A percentile compares a stretch with the other conserved stretches of the same genome.
These are phyloP conservation scores for Leucogyrophana mollusca DNA, from an alignment of 768 basidiomycete genomes.

Conservation along the genomic window DNA sequence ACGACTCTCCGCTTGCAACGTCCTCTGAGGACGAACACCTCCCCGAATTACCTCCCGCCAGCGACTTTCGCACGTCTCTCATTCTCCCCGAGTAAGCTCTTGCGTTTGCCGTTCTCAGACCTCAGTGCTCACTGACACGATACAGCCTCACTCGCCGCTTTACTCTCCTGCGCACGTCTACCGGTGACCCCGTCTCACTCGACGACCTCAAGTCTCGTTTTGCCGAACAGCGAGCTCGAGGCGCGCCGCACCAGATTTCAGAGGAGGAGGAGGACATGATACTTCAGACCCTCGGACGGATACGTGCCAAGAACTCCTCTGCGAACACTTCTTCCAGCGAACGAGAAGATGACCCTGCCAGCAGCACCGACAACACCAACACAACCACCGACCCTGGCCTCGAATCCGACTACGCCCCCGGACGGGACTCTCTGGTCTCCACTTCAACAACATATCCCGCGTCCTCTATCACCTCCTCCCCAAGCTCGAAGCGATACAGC, in stretches of 20 bases:
- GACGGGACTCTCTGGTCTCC: constrained; percentile 33
- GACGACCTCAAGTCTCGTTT: constrained; percentile 65
- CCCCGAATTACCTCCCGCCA: constrained; percentile 61
- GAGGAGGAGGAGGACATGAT: constrained; percentile 88
- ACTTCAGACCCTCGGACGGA: constrained; percentile 63
- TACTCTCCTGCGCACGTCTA: constrained; percentile 68
- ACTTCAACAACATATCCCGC: constrained; percentile 37
- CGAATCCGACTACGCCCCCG: constrained; percentile 31
- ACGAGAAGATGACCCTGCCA: constrained; percentile 13
- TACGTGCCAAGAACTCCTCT: constrained; percentile 37
- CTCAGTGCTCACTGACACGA: constrained; percentile 13
- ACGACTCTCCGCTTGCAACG: constrained; percentile 26
- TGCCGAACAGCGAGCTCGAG: constrained; percentile 74
- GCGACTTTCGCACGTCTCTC: constrained; percentile 83
- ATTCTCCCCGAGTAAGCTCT: constrained; percentile 79
- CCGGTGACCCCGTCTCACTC: constrained; percentile 64
- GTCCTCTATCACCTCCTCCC: constrained; percentile 40
- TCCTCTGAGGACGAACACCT: constrained; percentile 39
- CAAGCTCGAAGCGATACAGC: constrained; percentile 66
- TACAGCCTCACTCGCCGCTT: constrained; percentile 68
- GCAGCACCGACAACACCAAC: constrained; percentile 7
- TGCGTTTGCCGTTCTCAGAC: constrained; percentile 8
- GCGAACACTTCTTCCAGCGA: constrained; percentile 16
- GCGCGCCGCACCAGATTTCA: constrained; percentile 64
- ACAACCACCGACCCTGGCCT: constrained; percentile 13